Base-by-base conservation (phyloP, 202 grass and related monocot species). In the Carex arenaria region DNA sequence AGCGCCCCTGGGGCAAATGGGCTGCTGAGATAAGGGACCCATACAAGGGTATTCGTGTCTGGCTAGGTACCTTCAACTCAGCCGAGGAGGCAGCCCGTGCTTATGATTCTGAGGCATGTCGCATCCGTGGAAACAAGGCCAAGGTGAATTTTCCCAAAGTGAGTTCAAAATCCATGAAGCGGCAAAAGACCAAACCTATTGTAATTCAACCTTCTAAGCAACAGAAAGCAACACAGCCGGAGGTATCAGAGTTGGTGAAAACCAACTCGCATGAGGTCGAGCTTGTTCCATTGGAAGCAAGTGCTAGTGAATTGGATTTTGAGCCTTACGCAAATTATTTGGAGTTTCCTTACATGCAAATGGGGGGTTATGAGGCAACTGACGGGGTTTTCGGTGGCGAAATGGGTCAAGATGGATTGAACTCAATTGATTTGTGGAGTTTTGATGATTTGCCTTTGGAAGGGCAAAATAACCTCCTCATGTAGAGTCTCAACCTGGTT, bases 21-120 rank as follows among this genome's bases (percentile, higher is more conserved):
- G 95, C 95, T 1, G 95, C 95, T 23, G 95, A 98, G 88, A 98
- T 98, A 85, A 89, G 95, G 78, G 92, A 98, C 87, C 95, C 95
- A 61, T 84, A 87, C 69, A 97, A 97, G 82, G 95, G 92, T 38
- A 79, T 94, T 74, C 90, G 95, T 51, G 87, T 97, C 82, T 97
- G 95, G 95, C 90, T 98, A 42, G 95, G 95, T 49, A 98, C 95
- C 63, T 98, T 91, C 86, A 84, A 84, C 5, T 89, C 89, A 54
- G 90, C 95, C 4, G 89, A 98, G 83, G 89, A 92, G 56, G 92
- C 95, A 9, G 95, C 92, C 19, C 79, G 36, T 59, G 90, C 92
- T 64, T 98, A 98, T 62, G 95, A 98, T 78, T 45, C 57, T 2
- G 95, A 91, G 82, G 95, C 95, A 8, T 89, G 86, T 79, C 73